Base-by-base conservation (phyloP, 2,329 filamentous ascomycete species). In the Meredithiella fracta region DNA sequence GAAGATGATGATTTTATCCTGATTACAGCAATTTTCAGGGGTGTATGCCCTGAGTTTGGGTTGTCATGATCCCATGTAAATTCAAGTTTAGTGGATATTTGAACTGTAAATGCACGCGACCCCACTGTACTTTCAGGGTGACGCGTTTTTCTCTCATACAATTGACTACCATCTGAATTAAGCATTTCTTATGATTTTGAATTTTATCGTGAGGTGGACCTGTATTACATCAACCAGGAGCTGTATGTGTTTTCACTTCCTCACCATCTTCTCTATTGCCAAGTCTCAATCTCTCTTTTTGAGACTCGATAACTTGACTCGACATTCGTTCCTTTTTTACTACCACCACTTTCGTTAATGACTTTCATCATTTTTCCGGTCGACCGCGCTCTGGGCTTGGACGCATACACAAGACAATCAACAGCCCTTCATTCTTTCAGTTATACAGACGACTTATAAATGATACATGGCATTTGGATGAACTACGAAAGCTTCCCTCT, bases 311-410 rank as follows among this genome's bases (percentile, higher is more conserved):
- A 11, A 11, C 29, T 34, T 11, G 5, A 11, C 29, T 34, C 11
- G 29, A 34, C 29, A 34, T 11, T 34, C 29, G 29, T 34, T 56
- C 42, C 47, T 47, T 47, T 42, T 22, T 40, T 31, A n/a, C 23
- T 7, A 20, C 53, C 15, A 23, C 40, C 47, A 42, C 40, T 51
- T 51, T 51, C 29, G 11, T 38, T 34, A 15, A 23, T 8, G 31
- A 34, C 26, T 47, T 56, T 51, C 47, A 51, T n/a, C 20, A 15
- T 40, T 56, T 47, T 51, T 47, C 54, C 26, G 15, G 47, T 34
- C 47, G 49, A 56, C 54, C 54, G 25, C 54, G 54, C 54, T 40
- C 53, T 22, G 22, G 42, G 42, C 38, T 47, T 54, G 38, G 26
- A 49, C 26, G 26, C 31, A 22, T 44, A 22, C 4, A 17, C 15